Evolutionary conservation across 2,329 filamentous ascomycete species (phyloP).

Genomic region (Xylaria sp.): DNA sequence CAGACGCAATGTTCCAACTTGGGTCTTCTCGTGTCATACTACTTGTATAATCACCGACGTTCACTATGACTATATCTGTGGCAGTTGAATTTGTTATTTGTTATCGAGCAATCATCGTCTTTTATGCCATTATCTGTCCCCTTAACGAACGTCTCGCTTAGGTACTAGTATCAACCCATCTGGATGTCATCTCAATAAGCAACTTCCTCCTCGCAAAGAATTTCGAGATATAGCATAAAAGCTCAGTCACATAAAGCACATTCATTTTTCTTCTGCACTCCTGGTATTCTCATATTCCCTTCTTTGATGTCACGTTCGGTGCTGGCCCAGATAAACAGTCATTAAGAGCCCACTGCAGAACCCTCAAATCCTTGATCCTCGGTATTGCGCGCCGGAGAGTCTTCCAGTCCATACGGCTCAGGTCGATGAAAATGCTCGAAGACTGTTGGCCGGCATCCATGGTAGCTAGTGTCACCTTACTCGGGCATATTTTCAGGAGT

Average conservation of each 20-base stretch:
- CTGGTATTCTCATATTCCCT: not conserved
- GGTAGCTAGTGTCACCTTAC: conserved; percentile 12
- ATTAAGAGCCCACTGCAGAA: conserved; percentile 9
- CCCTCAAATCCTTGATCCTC: conserved; percentile 5
- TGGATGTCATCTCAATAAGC: no score
- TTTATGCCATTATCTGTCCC: not conserved
- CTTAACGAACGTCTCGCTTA: no score
- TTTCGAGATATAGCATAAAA: not conserved
- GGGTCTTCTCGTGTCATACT: no score
- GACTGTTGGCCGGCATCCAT: not conserved
- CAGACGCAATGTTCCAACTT: no score
- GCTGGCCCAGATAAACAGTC: conserved; percentile 5
- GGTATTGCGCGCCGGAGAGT: conserved; percentile 6
- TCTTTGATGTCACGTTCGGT: not conserved
- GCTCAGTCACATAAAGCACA: not conserved
- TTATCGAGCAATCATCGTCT: not conserved
- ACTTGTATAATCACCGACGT: no score
- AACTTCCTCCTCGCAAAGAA: no score
- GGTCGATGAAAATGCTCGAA: conserved; percentile 7
- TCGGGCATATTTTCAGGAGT: conserved; percentile 18
- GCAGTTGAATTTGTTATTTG: not conserved
- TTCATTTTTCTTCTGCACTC: not conserved
- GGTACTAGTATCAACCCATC: no score
- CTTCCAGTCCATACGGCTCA: conserved; percentile 5
- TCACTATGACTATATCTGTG: no score